Percentiles rank a stretch among this genome's conserved stretches.
Conservation (phyloP, 1,139 yeast species). For the Debaryomycetaceae sp. region DNA sequence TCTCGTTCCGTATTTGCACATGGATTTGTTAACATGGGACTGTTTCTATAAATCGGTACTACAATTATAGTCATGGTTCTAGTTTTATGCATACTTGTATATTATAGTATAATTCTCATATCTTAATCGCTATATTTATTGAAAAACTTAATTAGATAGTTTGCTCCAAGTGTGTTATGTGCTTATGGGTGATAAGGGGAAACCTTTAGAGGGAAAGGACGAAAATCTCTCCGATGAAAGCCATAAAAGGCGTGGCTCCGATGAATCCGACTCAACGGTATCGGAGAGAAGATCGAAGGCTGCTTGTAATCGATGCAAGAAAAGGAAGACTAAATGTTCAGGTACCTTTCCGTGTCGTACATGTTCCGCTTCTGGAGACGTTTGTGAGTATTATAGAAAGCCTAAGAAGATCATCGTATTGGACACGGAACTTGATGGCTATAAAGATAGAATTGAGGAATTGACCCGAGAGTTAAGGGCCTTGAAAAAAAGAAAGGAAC, state of each 20-base stretch:
- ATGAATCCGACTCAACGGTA: background rate
- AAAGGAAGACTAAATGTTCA: slow-evolving; percentile 26
- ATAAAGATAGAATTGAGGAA: slow-evolving; percentile 11
- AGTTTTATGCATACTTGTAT: background rate
- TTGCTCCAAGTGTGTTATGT: background rate
- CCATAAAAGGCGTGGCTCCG: background rate
- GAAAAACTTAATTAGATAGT: background rate
- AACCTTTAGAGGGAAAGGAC: background rate
- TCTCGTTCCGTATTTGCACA: background rate
- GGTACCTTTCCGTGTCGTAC: slow-evolving; percentile 22
- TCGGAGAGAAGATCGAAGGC: slow-evolving; percentile 1
- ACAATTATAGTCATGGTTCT: background rate
- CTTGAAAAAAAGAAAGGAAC: background rate
- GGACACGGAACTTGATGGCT: slow-evolving; percentile 22
- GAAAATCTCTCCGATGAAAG: background rate
- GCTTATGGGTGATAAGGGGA: background rate
- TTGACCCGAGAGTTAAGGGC: slow-evolving; percentile 11
- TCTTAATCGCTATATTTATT: slow-evolving; percentile 1
- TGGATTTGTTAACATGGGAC: too few species aligned
- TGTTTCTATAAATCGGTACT: too few species aligned
- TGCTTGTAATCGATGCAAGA: slow-evolving; percentile 24
- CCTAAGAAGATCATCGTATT: slow-evolving; percentile 17
- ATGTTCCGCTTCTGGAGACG: slow-evolving; percentile 13
- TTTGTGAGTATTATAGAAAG: slow-evolving; percentile 22
- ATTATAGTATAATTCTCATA: background rate